Base-by-base conservation (phyloP, 805 yeast genomes). In the Saturnispora diversa region DNA sequence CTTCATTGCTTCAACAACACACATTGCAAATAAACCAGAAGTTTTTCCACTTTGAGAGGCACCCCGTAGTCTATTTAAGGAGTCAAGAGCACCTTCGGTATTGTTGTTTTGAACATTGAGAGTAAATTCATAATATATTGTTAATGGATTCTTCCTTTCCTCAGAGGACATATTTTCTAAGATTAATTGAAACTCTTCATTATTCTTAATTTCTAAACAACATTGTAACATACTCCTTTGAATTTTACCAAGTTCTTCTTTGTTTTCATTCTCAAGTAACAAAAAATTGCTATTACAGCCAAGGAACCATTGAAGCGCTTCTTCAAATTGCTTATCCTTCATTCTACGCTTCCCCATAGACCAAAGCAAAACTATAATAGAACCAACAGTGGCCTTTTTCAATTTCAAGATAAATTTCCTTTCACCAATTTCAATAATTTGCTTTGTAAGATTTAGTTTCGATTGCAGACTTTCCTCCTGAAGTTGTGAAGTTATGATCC, bases 361-460 rank as follows among this genome's bases (percentile, higher is more conserved):
- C 70, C 71, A 68, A 15, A 68, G 42, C 21, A 68, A 42, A 1
- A 69, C 58, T 0, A 63, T 52, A 5, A 61, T 37, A 31, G 66
- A 52, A 5, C 64, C 55, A 6, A 58, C 42, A 5, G 65, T 50
- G 12, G 52, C 51, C 24, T 50, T 54, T 1, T 64, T 51, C 2
- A 68, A 42, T 1, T 47, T n/a, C 44, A 27, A 34, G 6, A 33
- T 13, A 4, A 66, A 44, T 5, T 51, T 46, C 28, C 50, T 57
- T 32, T 65, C 64, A 1, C 61, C 46, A 12, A 49, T 37, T 6
- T 51, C 50, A 19, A 60, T 43, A 22, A 60, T 53, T 3, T 45
- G 49, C 11, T 37, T 35, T 6, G 62, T 44, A 10, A 52, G 50
- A 3, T 37, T 37, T 3, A 52, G 40, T n/a, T 52, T 33, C 7